Percentiles rank a stretch among this genome's conserved stretches.
Conservation (phyloP, 768 basidiomycete genomes). For the Termitomyces sp. region DNA sequence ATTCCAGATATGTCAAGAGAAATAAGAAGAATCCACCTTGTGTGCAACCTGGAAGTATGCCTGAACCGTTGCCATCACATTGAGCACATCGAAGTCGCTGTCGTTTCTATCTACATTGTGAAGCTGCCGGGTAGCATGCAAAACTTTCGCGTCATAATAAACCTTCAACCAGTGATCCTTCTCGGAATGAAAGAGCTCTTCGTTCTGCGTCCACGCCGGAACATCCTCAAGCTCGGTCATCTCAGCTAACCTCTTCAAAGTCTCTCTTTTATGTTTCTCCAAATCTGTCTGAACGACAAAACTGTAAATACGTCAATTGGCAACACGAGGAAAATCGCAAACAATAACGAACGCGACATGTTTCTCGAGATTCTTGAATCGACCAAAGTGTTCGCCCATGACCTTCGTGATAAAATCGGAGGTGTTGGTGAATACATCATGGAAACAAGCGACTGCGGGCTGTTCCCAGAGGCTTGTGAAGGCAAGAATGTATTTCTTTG, state of each 20-base stretch:
- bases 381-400: conserved; percentile 22
- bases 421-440: conserved; percentile 14
- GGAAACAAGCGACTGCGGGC: conserved; percentile 24
- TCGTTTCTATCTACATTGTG: neutral
- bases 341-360: conserved; percentile 18
- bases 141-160: neutral
- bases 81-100: conserved; percentile 32
- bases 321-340: neutral
- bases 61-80: conserved; percentile 47
- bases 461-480: conserved; percentile 23
- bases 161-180: conserved; percentile 15
- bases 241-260: conserved; percentile 21
- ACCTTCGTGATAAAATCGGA: conserved; percentile 14
- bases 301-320: neutral
- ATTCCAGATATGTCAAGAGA: neutral
- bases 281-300: conserved; percentile 4
- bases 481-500: conserved; percentile 19
- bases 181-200: conserved; percentile 12
- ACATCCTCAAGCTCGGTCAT: conserved; percentile 30
- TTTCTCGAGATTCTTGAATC: conserved; percentile 20
- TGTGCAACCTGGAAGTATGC: conserved; percentile 53
- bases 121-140: too few relatives aligned
- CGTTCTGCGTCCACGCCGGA: conserved; percentile 31
- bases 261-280: conserved; percentile 14
- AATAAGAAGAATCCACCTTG: conserved; percentile 29